These are phyloP conservation scores for Rubia yunnanensis DNA, from an alignment of 257 asterid species.

Conservation along the genomic window DNA sequence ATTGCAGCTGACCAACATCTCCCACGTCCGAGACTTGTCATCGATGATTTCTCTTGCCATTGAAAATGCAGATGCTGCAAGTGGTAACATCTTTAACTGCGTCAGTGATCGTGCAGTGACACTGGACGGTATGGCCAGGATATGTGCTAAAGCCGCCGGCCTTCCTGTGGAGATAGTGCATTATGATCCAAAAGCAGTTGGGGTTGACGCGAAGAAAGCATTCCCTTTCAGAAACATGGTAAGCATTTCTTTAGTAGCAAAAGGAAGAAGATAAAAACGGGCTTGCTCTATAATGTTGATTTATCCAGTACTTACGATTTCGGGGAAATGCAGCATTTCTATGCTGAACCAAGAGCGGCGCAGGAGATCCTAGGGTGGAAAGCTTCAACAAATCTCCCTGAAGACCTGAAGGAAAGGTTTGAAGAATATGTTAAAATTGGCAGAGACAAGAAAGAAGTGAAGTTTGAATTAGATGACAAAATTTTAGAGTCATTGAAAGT, in stretches of 20 bases:
- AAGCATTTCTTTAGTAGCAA: too few species aligned
- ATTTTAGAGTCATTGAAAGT: slow-evolving; percentile 69
- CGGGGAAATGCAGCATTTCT: slow-evolving; percentile 63
- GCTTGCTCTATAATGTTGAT: background rate
- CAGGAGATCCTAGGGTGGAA: slow-evolving; percentile 87
- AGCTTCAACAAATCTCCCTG: slow-evolving; percentile 59
- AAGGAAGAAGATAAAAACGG: background rate
- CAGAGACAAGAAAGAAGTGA: slow-evolving; percentile 74
- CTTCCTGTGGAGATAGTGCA: slow-evolving; percentile 74
- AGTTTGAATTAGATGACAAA: slow-evolving; percentile 85
- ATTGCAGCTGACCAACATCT: slow-evolving; percentile 77
- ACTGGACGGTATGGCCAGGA: slow-evolving; percentile 82
- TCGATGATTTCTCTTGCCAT: slow-evolving; percentile 76
- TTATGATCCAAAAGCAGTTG: slow-evolving; percentile 78
- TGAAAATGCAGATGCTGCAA: slow-evolving; percentile 63
- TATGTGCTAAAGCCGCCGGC: slow-evolving; percentile 79
- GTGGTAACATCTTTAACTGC: slow-evolving; percentile 67
- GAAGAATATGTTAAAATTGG: slow-evolving; percentile 84
- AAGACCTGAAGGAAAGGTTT: slow-evolving; percentile 75
- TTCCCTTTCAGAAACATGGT: slow-evolving; percentile 97
- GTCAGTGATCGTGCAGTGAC: slow-evolving; percentile 94
- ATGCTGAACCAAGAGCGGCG: slow-evolving; percentile 92
- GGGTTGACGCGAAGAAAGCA: slow-evolving; percentile 85
- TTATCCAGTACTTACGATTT: background rate
- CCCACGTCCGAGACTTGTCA: slow-evolving; percentile 84